phyloP scores from a whole-genome alignment of 169 alveolate species.

The Eimeria falciformis region DNA sequence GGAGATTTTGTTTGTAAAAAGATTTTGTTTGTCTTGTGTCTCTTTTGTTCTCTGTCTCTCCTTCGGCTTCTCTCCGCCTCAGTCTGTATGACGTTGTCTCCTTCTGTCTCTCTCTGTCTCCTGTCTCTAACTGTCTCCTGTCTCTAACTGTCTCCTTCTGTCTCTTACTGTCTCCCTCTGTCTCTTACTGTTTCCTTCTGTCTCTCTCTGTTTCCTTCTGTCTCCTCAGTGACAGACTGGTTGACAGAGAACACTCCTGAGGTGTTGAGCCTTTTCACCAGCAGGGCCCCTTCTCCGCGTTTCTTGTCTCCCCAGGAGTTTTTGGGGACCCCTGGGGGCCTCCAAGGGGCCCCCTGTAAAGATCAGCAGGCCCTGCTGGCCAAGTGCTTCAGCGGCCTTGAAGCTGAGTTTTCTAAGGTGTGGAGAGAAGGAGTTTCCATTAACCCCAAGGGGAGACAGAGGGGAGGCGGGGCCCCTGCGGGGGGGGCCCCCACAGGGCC shows the following conservation, averaged over 20 bases:
- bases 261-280: not conserved
- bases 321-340: not conserved
- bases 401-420: not conserved
- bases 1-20: not conserved
- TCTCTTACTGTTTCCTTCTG: not conserved
- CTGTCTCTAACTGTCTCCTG: not conserved
- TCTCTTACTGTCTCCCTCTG: not conserved
- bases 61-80: not conserved
- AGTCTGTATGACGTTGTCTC: not conserved
- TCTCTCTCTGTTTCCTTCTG: not conserved
- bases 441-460: not conserved
- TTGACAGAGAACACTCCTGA: not conserved
- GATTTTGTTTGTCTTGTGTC: not conserved
- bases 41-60: not conserved
- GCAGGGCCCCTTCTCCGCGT: not conserved
- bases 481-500: not conserved
- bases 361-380: not conserved
- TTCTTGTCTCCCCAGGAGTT: not conserved
- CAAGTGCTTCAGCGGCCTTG: not conserved
- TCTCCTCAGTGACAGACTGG: conserved; percentile 30
- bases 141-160: not conserved
- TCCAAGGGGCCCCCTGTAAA: not conserved
- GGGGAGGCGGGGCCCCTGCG: not conserved
- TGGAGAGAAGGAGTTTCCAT: not conserved
- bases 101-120: no score